Conservation (phyloP, 2,329 filamentous ascomycete species). For the Lithohypha guttulata region DNA sequence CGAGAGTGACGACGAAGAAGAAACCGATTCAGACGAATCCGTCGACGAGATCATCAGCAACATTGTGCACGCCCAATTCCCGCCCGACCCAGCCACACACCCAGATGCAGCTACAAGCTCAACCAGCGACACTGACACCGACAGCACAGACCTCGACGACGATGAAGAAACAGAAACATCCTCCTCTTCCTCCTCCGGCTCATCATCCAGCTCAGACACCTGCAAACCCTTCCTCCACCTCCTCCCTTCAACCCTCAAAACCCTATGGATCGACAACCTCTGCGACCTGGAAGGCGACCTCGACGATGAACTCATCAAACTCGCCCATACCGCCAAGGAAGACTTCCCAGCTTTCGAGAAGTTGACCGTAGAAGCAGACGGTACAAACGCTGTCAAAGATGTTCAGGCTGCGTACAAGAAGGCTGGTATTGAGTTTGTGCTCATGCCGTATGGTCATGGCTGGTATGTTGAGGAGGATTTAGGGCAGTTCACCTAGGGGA, state of each 20-base stretch:
- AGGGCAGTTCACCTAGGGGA: too few species aligned
- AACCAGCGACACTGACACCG: not conserved
- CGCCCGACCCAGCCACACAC: not conserved
- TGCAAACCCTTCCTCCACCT: not conserved
- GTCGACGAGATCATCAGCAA: too few species aligned
- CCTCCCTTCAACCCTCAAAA: not conserved
- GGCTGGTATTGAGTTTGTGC: not conserved
- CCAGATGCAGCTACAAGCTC: not conserved
- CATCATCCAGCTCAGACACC: not conserved
- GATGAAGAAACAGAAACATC: not conserved
- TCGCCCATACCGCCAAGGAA: not conserved
- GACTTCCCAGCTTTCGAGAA: not conserved
- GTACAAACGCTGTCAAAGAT: not conserved
- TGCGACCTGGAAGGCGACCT: not conserved
- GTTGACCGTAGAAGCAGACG: not conserved
- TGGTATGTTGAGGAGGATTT: not conserved
- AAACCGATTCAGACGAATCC: not conserved
- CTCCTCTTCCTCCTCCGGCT: not conserved
- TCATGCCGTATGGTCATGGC: not conserved
- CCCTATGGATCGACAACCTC: not conserved
- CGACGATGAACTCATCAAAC: not conserved
- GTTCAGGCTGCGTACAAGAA: not conserved
- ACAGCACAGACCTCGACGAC: not conserved
- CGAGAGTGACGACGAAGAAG: not conserved
- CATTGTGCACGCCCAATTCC: not conserved